Base-by-base conservation (phyloP, 257 asterid genomes). In the Ilex aquifolium region DNA sequence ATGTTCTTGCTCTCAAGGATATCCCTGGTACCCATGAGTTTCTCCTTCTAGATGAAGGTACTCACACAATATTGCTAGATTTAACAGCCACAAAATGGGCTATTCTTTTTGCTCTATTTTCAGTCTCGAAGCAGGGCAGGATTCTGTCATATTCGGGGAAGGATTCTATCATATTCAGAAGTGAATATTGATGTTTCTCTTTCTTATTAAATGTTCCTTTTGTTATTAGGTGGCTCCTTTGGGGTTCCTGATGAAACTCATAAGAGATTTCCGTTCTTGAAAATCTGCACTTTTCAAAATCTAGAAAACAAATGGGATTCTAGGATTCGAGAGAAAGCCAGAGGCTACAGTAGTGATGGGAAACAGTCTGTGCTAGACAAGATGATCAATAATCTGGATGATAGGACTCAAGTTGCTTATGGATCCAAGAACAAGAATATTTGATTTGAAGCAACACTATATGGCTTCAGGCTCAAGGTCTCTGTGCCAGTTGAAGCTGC, bases 41-140 rank as follows among this genome's bases (percentile, higher is more conserved):
- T 69, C 97, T 92, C 72, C 86, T 92, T 52, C 99, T 92, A 0
- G 99, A 92, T 56, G 99, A 92, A 76, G 98, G 99, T 90, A 17
- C 65, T 59, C n/a, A 21, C 27, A 21, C 27, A 21, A 1, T 21
- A 21, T 21, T 21, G 27, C 27, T 21, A 21, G 27, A 21, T 21
- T 21, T 21, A 21, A 21, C 1, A 21, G 27, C 27, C 0, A 21
- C 27, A 21, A 21, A 21, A 21, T 21, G 27, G 27, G 27, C 1
- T 21, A 21, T 21, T 21, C 27, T 21, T 21, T 21, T 21, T 21
- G 27, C 27, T 21, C 27, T 21, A 1, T 21, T 21, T 21, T 21
- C 27, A 21, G 27, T 21, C 27, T 21, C 27, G 27, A 21, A 21
- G 27, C 27, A 21, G 27, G 27, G 27, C 0, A 21, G 27, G 27